Conservation (phyloP, 306 rosid species). For the Begonia loranthoides region DNA sequence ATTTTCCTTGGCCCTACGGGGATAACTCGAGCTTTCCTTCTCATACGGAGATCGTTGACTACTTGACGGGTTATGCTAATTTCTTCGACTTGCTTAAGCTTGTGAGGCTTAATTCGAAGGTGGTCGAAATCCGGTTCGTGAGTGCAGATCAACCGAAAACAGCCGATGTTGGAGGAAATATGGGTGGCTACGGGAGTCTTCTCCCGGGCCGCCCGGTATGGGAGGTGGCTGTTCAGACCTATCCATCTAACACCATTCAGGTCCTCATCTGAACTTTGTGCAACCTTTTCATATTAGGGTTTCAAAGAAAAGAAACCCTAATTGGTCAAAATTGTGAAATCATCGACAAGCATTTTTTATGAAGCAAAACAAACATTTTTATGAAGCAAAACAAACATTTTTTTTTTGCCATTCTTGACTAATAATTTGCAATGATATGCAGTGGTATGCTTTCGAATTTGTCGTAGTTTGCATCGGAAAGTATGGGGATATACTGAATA, state of each 20-base stretch:
- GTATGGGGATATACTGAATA: slow-evolving; percentile 36
- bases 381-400: no score
- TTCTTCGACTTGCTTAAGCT: slow-evolving; percentile 23
- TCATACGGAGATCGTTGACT: slow-evolving; percentile 18
- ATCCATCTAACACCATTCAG: no score
- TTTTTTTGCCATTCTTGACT: no score
- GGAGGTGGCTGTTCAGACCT: no score
- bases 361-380: no score
- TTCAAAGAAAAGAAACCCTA: no score
- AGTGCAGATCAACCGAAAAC: background rate
- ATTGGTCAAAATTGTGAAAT: no score
- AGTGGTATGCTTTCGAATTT: slow-evolving; percentile 38
- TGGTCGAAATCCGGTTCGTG: slow-evolving; percentile 25
- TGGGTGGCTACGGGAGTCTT: background rate
- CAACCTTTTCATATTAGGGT: no score
- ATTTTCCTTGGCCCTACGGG: slow-evolving; percentile 47
- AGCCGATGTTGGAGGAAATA: background rate
- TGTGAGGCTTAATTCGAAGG: slow-evolving; percentile 36
- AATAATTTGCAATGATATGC: background rate
- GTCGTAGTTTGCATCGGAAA: slow-evolving; percentile 44
- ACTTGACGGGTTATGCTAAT: slow-evolving; percentile 31
- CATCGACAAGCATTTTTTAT: no score
- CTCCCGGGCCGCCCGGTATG: no score
- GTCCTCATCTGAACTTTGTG: no score
- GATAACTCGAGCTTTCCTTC: slow-evolving; percentile 20